Evolutionary conservation across 2,329 filamentous ascomycete genomes (phyloP).

Genomic region (Fusarium sp.): DNA sequence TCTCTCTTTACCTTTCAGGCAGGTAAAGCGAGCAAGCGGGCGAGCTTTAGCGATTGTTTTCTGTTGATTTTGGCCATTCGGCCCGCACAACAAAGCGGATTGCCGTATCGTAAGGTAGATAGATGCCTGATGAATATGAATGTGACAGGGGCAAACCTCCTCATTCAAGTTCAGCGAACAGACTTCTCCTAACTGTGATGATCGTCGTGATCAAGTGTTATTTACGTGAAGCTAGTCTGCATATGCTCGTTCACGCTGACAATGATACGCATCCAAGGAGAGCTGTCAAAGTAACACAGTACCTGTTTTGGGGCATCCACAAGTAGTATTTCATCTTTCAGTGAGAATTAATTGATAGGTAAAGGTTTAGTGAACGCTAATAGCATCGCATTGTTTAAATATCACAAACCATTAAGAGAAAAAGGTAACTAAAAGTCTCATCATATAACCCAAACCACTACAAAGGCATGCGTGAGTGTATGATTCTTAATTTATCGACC

Average conservation of each 20-base stretch:
- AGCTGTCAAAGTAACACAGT: not conserved
- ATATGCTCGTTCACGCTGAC: not conserved
- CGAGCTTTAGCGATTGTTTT: constrained; percentile 31
- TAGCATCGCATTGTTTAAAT: not conserved
- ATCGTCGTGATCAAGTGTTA: not conserved
- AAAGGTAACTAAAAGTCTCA: not conserved
- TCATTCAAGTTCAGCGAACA: not conserved
- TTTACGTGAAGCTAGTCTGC: not conserved
- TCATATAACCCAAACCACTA: not conserved
- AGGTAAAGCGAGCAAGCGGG: constrained; percentile 15
- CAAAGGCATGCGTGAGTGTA: not conserved
- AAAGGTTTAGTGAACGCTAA: not conserved
- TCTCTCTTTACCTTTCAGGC: constrained; percentile 5
- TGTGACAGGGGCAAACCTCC: not conserved
- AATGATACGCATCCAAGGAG: not conserved
- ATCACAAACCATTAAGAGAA: not conserved
- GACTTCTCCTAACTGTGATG: not conserved
- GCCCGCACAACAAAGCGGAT: constrained; percentile 10
- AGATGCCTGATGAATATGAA: constrained; percentile 23
- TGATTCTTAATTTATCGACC: not conserved
- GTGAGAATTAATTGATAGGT: not conserved
- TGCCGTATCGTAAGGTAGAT: constrained; percentile 2
- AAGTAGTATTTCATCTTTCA: not conserved
- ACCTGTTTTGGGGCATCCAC: not conserved
- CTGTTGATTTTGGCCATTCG: constrained; percentile 7